These are phyloP conservation scores for Iris pallida DNA, from an alignment of 116 monocot genomes.

Conservation along the genomic window DNA sequence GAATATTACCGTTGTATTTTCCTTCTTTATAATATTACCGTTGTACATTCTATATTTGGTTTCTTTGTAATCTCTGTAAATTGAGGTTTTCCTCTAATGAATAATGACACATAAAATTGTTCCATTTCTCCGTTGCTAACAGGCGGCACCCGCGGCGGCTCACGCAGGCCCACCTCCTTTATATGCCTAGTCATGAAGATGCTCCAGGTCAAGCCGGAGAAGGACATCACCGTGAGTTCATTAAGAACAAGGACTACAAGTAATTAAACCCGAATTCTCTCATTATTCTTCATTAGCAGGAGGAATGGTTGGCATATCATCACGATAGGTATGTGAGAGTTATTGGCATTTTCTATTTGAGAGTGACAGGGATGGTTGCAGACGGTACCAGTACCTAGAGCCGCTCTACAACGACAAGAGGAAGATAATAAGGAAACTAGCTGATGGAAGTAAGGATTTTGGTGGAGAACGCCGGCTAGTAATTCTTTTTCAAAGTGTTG, in stretches of 20 bases:
- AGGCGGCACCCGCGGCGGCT: conserved; percentile 90
- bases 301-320: too few species aligned
- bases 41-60: too few species aligned
- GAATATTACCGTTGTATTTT: too few species aligned
- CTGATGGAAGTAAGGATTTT: conserved; percentile 61
- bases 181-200: conserved; percentile 94
- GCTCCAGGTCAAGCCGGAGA: conserved; percentile 99
- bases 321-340: conserved; percentile 91
- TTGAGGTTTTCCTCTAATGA: too few species aligned
- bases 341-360: conserved; percentile 80
- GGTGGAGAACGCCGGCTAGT: not conserved
- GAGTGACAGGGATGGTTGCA: conserved; percentile 67
- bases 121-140: too few species aligned
- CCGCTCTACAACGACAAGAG: conserved; percentile 94
- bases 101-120: too few species aligned
- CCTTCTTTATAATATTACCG: too few species aligned
- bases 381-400: conserved; percentile 93
- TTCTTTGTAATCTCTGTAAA: too few species aligned
- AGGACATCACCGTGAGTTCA: conserved; percentile 99
- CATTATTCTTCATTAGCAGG: too few species aligned
- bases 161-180: conserved; percentile 82
- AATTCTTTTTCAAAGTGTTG: not conserved
- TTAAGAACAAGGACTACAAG: conserved; percentile 99
- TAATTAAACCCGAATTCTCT: too few species aligned
- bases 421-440: conserved; percentile 56